phyloP scores from a whole-genome alignment of 1,284 basidiomycete species.

The Limonomyces culmigenus region DNA sequence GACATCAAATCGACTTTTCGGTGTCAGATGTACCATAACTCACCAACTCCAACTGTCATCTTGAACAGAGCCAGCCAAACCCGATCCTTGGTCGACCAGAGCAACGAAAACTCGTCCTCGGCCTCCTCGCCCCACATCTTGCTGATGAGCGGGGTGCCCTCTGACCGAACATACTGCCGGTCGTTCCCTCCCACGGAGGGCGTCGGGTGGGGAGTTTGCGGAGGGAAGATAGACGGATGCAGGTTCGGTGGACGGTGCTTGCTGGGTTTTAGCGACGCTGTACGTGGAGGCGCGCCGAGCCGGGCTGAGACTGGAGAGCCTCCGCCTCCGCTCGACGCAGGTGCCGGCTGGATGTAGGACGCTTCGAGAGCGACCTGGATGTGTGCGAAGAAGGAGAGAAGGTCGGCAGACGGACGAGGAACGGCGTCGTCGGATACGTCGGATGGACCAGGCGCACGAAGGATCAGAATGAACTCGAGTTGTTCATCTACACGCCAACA shows the following conservation, averaged over 20 bases:
- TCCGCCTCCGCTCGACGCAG: conserved; percentile 15
- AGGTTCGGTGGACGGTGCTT: conserved; percentile 15
- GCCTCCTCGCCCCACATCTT: conserved; percentile 52
- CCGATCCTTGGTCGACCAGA: conserved; percentile 39
- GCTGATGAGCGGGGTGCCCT: conserved; percentile 57
- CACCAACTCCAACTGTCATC: conserved; percentile 60
- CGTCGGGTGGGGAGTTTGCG: conserved; percentile 58
- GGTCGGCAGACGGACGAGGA: conserved; percentile 29
- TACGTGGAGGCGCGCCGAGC: conserved; percentile 30
- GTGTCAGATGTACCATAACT: conserved; percentile 16
- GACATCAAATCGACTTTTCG: too few relatives aligned
- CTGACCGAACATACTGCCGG: conserved; percentile 54
- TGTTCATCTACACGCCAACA: conserved; percentile 42
- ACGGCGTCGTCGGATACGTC: conserved; percentile 16
- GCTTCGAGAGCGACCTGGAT: conserved; percentile 68
- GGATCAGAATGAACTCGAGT: conserved; percentile 45
- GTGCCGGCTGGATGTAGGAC: conserved; percentile 49
- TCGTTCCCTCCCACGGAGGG: conserved; percentile 53
- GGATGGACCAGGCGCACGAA: conserved; percentile 30
- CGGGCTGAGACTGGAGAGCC: too few relatives aligned
- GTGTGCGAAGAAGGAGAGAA: conserved; percentile 52
- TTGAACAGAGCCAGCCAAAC: conserved; percentile 65
- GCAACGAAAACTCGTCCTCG: conserved; percentile 30
- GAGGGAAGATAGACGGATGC: conserved; percentile 54
- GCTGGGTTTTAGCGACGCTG: conserved; percentile 19